Evolutionary conservation across 768 basidiomycete species (phyloP), one percentile per base, ranked within the genome.

Genomic region (Panellus pusillus): DNA sequence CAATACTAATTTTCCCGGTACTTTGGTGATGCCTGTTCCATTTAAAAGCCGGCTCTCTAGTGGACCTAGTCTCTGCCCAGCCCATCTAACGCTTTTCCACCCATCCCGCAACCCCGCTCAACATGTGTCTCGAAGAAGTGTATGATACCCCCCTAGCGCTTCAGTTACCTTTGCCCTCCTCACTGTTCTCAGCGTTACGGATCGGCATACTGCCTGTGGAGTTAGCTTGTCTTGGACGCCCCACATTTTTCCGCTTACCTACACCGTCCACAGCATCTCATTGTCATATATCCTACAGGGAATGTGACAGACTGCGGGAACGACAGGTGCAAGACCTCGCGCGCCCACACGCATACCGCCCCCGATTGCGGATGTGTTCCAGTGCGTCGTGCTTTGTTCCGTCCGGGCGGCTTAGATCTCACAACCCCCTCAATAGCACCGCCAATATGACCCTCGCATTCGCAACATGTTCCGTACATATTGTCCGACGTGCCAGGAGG

Each of bases 121-220:
- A 47, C 5, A 57, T 57, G 55, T 57, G 55, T 29, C 47, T 37
- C 35, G 31, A 40, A n/a, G 55, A 57, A 52, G 55, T 57, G 55
- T 57, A 47, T 5, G 55, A 19, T 41, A 15, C 1, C 12, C 15
- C 8, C 19, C 29, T 15, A 17, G 40, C 11, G 40, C 18, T n/a
- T 29, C 6, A 19, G 6, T 45, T 24, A 24, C 32, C 31, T 27
- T 38, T 32, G 27, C 18, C 43, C 47, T 44, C 9, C 44, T 18
- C 41, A 31, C 15, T 6, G 11, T 48, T n/a, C n/a, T 38, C 39
- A 57, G 55, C n/a, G 46, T 57, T 17, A 47, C 55, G 6, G 55
- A 57, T 40, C 24, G 55, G 37, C 52, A 57, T 18, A 57, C 50
- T 13, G 46, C 44, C 29, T 57, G 55, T 15, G 44, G 45, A 36